phyloP scores from a whole-genome alignment of 2,329 filamentous ascomycete species.

The Penicillium frequentans region DNA sequence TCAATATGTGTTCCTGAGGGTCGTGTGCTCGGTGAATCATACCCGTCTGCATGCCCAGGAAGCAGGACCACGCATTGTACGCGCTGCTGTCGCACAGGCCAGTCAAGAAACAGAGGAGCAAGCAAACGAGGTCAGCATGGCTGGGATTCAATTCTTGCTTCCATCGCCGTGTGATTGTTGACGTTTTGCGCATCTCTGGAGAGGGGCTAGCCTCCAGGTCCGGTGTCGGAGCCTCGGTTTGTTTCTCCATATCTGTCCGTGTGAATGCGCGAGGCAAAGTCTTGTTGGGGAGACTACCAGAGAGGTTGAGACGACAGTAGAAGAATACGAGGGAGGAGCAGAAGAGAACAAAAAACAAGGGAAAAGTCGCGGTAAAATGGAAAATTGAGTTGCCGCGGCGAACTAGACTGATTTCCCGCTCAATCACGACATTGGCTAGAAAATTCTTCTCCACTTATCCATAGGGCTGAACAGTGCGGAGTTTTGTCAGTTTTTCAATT shows the following conservation, averaged over 20 bases:
- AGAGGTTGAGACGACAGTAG: not conserved
- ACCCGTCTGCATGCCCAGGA: conserved; percentile 51
- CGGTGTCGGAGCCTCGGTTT: conserved; percentile 6
- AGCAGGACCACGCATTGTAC: conserved; percentile 50
- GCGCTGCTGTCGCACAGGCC: conserved; percentile 47
- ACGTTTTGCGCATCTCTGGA: conserved; percentile 5
- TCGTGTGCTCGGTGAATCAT: conserved; percentile 11
- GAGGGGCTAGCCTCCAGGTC: conserved; percentile 23
- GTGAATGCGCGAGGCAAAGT: not conserved
- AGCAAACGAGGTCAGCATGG: conserved; percentile 39
- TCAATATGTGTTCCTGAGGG: not conserved
- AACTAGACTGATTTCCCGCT: not conserved
- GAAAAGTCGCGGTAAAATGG: not conserved
- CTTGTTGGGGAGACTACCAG: not conserved
- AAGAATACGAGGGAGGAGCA: not conserved
- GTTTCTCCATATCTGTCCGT: conserved; percentile 20
- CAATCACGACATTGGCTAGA: not conserved
- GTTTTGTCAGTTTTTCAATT: not conserved
- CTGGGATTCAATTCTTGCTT: conserved; percentile 29
- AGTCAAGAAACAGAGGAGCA: conserved; percentile 42
- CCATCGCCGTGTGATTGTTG: conserved; percentile 27
- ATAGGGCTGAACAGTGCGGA: not conserved
- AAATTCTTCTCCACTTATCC: not conserved
- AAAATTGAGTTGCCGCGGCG: conserved; percentile 1
- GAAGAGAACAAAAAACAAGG: not conserved